Conservation (phyloP, 768 basidiomycete species). For the Pleurotus ostreatus region DNA sequence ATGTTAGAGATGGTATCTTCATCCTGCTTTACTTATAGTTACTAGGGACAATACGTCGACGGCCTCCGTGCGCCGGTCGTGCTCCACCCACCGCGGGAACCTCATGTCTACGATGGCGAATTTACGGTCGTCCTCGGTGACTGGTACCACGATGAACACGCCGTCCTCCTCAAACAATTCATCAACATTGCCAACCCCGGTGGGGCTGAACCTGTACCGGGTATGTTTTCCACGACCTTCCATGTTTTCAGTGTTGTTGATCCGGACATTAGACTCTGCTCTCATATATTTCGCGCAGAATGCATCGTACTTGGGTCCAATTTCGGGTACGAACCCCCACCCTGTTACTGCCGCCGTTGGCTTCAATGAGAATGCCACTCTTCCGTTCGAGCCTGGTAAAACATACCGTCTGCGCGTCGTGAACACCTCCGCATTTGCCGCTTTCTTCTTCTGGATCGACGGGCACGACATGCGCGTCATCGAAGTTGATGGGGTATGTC, state of each 20-base stretch:
- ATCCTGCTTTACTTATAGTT: constrained; percentile 1
- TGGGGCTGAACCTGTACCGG: constrained; percentile 87
- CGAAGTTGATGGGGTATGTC: constrained; percentile 76
- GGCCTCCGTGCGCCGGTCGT: constrained; percentile 86
- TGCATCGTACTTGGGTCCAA: constrained; percentile 62
- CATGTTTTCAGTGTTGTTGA: neutral
- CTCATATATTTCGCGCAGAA: constrained; percentile 84
- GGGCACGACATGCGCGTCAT: constrained; percentile 84
- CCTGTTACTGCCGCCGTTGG: constrained; percentile 59
- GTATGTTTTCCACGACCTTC: constrained; percentile 28
- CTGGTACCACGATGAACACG: constrained; percentile 87
- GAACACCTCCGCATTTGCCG: constrained; percentile 72
- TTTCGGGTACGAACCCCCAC: constrained; percentile 42
- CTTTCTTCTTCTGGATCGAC: constrained; percentile 87
- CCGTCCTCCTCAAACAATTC: constrained; percentile 58
- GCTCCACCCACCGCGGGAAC: constrained; percentile 65
- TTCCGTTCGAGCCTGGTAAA: constrained; percentile 83
- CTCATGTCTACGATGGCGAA: constrained; percentile 82
- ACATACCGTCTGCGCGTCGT: constrained; percentile 88
- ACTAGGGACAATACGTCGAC: constrained; percentile 85
- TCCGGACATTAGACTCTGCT: constrained; percentile 52
- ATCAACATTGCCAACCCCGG: constrained; percentile 71
- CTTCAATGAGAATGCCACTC: constrained; percentile 83
- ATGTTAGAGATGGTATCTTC: constrained; percentile 11
- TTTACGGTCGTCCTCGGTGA: constrained; percentile 83